Evolutionary conservation across 2,329 filamentous ascomycete genomes (phyloP), one percentile per base, ranked within the genome.

Genomic region (Fusarium vanettenii): DNA sequence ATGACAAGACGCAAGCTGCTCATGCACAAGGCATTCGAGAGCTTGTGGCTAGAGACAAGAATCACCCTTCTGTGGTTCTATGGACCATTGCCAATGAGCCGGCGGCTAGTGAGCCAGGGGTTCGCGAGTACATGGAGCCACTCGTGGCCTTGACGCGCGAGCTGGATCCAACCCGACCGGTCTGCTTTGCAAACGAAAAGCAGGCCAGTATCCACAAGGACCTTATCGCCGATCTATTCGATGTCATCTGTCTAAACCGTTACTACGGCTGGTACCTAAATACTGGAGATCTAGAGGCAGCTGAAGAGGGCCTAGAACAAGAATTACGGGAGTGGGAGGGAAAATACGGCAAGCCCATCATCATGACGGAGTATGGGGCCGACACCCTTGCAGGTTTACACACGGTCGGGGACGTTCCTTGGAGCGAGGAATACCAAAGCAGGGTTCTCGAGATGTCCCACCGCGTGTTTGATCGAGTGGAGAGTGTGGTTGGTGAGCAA

Each of bases 401-500:
- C 2, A 55, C 71, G 0, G 64, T 74, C 4, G 59, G 69, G 6
- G 73, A 75, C 13, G 56, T 70, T 16, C 73, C 73, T 2, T 75
- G 69, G 64, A 75, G 73, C 5, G 71, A 75, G n/a, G 71, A 75
- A 10, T 75, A 74, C 16, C 71, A 75, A 13, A 55, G 39, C 18
- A 29, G 50, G 4, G 20, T 75, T 3, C 14, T 74, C 3, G 69
- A 74, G 35, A 72, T 75, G 71, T 75, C 41, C 4, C 69, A 74
- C 27, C 64, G 60, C 3, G 73, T 74, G 1, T 74, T 75, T 63
- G 66, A 75, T 31, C 48, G 64, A 7, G 69, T 75, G 4, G 64
- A 74, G 9, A 60, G 69, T n/a, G 64, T 75, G 6, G 66, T 70
- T 1, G 66, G 71, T 22, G 73, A 75, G 43, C 69, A 75, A 6